phyloP scores from a whole-genome alignment of 1,284 basidiomycete genomes.

The Pseudomicrostroma phylloplanum region DNA sequence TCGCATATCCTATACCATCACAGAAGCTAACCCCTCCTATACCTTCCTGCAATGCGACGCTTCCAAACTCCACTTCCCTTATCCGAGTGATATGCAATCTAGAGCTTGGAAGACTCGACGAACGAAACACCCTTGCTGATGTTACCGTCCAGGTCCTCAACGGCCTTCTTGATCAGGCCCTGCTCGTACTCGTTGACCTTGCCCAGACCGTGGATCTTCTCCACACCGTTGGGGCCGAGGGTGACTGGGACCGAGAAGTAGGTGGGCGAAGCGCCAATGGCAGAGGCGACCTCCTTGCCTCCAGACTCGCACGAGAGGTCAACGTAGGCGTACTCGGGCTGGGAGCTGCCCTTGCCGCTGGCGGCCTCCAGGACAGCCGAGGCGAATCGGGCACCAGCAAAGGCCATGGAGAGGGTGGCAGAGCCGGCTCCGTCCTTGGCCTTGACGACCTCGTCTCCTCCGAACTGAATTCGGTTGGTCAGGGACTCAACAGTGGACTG shows the following conservation, averaged over 20 bases:
- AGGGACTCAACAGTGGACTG: slow-evolving; percentile 59
- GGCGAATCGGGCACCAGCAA: slow-evolving; percentile 53
- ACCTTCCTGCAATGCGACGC: too few relatives aligned
- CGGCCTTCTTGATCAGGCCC: slow-evolving; percentile 54
- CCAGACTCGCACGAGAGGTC: slow-evolving; percentile 39
- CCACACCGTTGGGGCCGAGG: slow-evolving; percentile 53
- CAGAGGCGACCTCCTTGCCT: slow-evolving; percentile 36
- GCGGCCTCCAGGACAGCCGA: slow-evolving; percentile 43
- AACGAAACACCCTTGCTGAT: slow-evolving; percentile 54
- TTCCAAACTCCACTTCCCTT: too few relatives aligned
- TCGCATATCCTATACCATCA: too few relatives aligned
- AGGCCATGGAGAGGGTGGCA: slow-evolving; percentile 90
- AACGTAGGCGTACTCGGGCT: slow-evolving; percentile 45
- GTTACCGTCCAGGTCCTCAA: slow-evolving; percentile 56
- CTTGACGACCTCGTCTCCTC: slow-evolving; percentile 85
- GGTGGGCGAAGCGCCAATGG: slow-evolving; percentile 37
- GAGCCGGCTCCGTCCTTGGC: slow-evolving; percentile 83
- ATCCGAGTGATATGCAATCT: not conserved
- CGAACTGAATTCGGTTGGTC: slow-evolving; percentile 81
- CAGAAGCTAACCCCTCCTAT: too few relatives aligned
- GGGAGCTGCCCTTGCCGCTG: slow-evolving; percentile 29
- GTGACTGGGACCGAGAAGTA: slow-evolving; percentile 48
- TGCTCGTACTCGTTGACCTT: slow-evolving; percentile 55
- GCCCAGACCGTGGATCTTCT: slow-evolving; percentile 58
- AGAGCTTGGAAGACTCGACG: slow-evolving; percentile 16